These are phyloP conservation scores for Russula foetens DNA, from an alignment of 768 basidiomycete species.

Conservation along the genomic window DNA sequence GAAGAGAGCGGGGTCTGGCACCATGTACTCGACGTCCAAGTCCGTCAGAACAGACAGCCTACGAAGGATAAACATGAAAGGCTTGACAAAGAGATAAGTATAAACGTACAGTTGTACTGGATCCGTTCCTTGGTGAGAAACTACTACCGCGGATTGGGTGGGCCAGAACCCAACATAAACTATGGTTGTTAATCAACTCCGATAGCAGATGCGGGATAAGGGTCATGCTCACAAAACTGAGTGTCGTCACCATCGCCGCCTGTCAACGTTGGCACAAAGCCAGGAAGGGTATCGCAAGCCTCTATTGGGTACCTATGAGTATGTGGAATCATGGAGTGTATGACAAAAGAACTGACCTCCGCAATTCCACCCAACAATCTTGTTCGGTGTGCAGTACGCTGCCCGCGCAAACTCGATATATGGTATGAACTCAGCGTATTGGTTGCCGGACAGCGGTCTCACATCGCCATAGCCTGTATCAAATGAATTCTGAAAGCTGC, in stretches of 20 bases:
- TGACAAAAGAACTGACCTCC: slow-evolving; percentile 30
- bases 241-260: slow-evolving; percentile 43
- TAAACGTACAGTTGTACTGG: slow-evolving; percentile 8
- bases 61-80: neutral
- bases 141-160: slow-evolving; percentile 11
- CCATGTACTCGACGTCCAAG: neutral
- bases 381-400: slow-evolving; percentile 40
- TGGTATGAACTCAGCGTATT: slow-evolving; percentile 34
- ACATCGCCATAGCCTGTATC: slow-evolving; percentile 2
- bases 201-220: no score
- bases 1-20: slow-evolving; percentile 11
- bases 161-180: slow-evolving; percentile 20
- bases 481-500: neutral
- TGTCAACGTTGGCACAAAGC: slow-evolving; percentile 33
- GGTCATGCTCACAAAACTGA: slow-evolving; percentile 36
- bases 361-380: slow-evolving; percentile 36
- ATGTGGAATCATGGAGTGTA: neutral
- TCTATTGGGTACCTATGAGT: slow-evolving; percentile 21
- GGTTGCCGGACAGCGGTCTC: slow-evolving; percentile 24
- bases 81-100: neutral
- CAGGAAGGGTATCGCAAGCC: slow-evolving; percentile 36
- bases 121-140: slow-evolving; percentile 19
- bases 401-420: slow-evolving; percentile 48
- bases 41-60: slow-evolving; percentile 16
- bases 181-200: neutral